These are phyloP conservation scores for Mycena venus DNA, from an alignment of 768 basidiomycete species.

Conservation along the genomic window DNA sequence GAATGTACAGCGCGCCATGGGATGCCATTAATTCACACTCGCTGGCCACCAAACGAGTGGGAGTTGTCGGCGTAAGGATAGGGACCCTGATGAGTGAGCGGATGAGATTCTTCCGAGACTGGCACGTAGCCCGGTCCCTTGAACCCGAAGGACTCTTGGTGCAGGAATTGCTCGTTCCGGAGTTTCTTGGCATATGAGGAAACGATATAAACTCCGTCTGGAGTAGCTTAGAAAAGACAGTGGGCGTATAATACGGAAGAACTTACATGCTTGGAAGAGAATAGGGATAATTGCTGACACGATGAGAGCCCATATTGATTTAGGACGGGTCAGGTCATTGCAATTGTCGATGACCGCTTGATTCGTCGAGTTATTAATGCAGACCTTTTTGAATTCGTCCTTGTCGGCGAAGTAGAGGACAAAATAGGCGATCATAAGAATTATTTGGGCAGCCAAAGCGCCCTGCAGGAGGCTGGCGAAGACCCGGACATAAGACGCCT, in stretches of 20 bases:
- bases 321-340: conserved; percentile 37
- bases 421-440: conserved; percentile 23
- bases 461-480: conserved; percentile 38
- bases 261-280: conserved; percentile 55
- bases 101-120: conserved; percentile 9
- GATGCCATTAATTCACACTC: background rate
- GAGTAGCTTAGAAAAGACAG: conserved; percentile 6
- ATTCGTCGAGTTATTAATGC: conserved; percentile 43
- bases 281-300: conserved; percentile 52
- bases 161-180: conserved; percentile 38
- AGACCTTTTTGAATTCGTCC: conserved; percentile 46
- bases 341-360: conserved; percentile 45
- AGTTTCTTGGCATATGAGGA: conserved; percentile 51
- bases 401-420: conserved; percentile 50
- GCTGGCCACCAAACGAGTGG: conserved; percentile 19
- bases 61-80: conserved; percentile 30
- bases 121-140: conserved; percentile 21
- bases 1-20: background rate
- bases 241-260: background rate
- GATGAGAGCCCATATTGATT: conserved; percentile 47
- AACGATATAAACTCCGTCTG: conserved; percentile 57
- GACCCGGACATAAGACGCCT: conserved; percentile 49
- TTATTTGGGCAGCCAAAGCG: conserved; percentile 2
- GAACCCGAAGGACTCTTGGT: conserved; percentile 23
- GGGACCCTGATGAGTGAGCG: conserved; percentile 7